phyloP scores from a whole-genome alignment of 352 stramenopile genomes.

The Pythium grandisporangium region DNA sequence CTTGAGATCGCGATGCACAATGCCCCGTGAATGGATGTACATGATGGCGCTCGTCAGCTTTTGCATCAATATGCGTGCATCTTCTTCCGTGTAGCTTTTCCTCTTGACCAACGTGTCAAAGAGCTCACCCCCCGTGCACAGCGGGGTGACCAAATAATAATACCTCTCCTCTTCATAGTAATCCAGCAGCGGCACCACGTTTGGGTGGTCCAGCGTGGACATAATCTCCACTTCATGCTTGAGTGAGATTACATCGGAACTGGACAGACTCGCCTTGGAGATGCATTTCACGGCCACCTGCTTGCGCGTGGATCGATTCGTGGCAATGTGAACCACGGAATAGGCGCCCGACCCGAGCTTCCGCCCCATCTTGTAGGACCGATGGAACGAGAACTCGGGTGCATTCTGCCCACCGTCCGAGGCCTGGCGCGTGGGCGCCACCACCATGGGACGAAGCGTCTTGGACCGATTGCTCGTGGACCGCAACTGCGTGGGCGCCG shows the following conservation, averaged over 20 bases:
- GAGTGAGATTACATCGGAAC: conserved; percentile 39
- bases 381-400: conserved; percentile 41
- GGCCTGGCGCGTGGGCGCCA: conserved; percentile 23
- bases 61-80: conserved; percentile 86
- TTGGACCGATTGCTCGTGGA: conserved; percentile 10
- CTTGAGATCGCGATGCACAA: conserved; percentile 90
- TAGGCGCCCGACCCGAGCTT: conserved; percentile 84
- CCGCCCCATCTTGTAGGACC: conserved; percentile 71
- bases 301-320: conserved; percentile 56
- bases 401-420: conserved; percentile 34
- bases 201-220: conserved; percentile 57
- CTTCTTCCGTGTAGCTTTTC: conserved; percentile 93
- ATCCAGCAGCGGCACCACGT: conserved; percentile 60
- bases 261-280: conserved; percentile 38
- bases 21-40: conserved; percentile 90
- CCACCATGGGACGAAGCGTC: conserved; percentile 10
- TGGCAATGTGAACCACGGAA: conserved; percentile 83
- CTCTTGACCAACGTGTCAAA: conserved; percentile 94
- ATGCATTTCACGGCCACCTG: conserved; percentile 81
- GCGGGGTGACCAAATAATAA: conserved; percentile 75
- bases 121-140: conserved; percentile 86
- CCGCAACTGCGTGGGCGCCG: conserved; percentile 1
- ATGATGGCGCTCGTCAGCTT: conserved; percentile 88
- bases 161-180: conserved; percentile 71
- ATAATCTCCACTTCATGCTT: conserved; percentile 73